phyloP scores from a whole-genome alignment of 306 rosid species.

The Adenanthera pavonina region DNA sequence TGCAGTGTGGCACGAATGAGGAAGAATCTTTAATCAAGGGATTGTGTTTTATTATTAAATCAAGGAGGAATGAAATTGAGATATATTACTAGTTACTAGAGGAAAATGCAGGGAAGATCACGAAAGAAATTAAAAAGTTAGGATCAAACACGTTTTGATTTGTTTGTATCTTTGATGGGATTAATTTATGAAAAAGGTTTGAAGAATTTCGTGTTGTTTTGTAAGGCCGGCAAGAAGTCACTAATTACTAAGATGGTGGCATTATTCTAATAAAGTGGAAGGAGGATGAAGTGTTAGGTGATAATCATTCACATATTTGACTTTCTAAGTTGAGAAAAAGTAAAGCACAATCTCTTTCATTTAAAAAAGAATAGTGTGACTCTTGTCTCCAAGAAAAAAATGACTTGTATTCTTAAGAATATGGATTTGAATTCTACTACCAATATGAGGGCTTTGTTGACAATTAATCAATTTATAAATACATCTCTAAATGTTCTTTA shows the following conservation, averaged over 20 bases:
- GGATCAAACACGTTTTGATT: conserved; percentile 16
- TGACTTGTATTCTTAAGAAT: too few species aligned
- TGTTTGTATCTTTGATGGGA: not conserved
- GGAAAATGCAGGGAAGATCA: not conserved
- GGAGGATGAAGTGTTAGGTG: not conserved
- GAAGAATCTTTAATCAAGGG: conserved; percentile 20
- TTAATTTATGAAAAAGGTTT: not conserved
- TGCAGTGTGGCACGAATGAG: not conserved
- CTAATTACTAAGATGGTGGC: not conserved
- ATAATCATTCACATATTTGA: not conserved
- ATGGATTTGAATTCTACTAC: too few species aligned
- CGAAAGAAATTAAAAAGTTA: not conserved
- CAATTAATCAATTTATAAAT: too few species aligned
- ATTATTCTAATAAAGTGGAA: not conserved
- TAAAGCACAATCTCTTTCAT: not conserved
- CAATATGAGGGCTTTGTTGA: too few species aligned
- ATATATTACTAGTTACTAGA: not conserved
- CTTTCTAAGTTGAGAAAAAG: not conserved
- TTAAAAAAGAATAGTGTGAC: not conserved
- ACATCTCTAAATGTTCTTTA: too few species aligned
- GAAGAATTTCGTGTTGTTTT: not conserved
- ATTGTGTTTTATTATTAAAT: not conserved
- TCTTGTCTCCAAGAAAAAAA: too few species aligned
- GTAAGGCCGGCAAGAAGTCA: not conserved
- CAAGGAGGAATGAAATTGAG: not conserved